Evolutionary conservation across 2,329 filamentous ascomycete species (phyloP).

Genomic region (Exophiala lecanii-corni): DNA sequence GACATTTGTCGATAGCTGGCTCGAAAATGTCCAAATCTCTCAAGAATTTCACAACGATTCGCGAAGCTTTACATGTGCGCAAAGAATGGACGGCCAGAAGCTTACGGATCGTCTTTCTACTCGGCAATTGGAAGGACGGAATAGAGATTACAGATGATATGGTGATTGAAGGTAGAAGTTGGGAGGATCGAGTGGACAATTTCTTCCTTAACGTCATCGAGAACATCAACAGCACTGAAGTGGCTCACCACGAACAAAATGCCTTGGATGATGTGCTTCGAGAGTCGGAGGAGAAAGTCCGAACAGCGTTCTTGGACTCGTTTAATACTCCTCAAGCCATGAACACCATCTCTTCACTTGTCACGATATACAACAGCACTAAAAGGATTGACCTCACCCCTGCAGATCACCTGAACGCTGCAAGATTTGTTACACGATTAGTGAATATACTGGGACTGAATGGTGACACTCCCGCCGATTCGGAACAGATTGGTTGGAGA

Average conservation of each 20-base stretch:
- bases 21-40: conserved; percentile 95
- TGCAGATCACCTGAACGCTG: conserved; percentile 51
- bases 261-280: conserved; percentile 45
- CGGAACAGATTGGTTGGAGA: conserved; percentile 56
- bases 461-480: conserved; percentile 33
- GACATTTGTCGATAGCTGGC: conserved; percentile 81
- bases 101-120: conserved; percentile 79
- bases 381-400: conserved; percentile 44
- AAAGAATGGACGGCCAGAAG: conserved; percentile 72
- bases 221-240: conserved; percentile 50
- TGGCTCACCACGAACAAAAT: conserved; percentile 26
- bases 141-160: conserved; percentile 87
- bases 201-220: conserved; percentile 46
- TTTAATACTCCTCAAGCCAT: conserved; percentile 82
- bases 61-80: conserved; percentile 63
- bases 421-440: conserved; percentile 76
- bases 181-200: conserved; percentile 75
- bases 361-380: conserved; percentile 68
- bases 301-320: conserved; percentile 69
- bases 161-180: conserved; percentile 66
- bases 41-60: conserved; percentile 94
- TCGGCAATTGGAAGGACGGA: conserved; percentile 85
- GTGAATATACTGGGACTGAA: conserved; percentile 77
- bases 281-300: conserved; percentile 52
- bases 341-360: conserved; percentile 69